Percentiles rank a stretch among this genome's conserved stretches.
phyloP scores from a whole-genome alignment of 495 filamentous ascomycete genomes.

The Cudoniella acicularis region DNA sequence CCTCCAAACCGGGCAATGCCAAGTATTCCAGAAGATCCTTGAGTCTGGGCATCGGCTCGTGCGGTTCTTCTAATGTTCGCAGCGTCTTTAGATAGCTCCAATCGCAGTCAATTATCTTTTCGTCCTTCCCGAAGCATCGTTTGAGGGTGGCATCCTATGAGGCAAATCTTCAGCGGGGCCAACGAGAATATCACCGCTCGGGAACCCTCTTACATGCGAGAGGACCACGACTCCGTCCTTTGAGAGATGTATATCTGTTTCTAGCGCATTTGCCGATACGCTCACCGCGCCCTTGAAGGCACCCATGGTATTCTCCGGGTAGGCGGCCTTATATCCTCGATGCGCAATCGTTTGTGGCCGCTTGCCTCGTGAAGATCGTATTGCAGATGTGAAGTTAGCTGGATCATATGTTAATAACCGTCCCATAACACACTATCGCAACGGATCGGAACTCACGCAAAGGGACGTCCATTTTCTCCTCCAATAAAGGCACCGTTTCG shows the following conservation, averaged over 20 bases:
- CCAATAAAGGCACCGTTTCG: conserved; percentile 10
- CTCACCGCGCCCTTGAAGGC: conserved; percentile 71
- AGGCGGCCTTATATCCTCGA: conserved; percentile 74
- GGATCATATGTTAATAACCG: background rate
- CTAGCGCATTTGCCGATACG: conserved; percentile 74
- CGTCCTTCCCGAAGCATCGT: conserved; percentile 70
- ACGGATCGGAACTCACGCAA: no score
- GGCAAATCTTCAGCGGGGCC: no score
- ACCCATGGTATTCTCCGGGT: conserved; percentile 81
- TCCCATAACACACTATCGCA: no score
- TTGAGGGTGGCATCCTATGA: conserved; percentile 68
- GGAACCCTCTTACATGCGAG: conserved; percentile 60
- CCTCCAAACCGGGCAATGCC: conserved; percentile 49
- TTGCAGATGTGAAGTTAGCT: conserved; percentile 22
- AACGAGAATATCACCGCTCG: no score
- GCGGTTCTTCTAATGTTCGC: conserved; percentile 62
- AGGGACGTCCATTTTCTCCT: conserved; percentile 10
- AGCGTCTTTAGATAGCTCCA: conserved; percentile 68
- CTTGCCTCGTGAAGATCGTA: conserved; percentile 16
- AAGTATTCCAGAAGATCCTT: conserved; percentile 73
- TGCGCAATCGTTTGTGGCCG: conserved; percentile 80
- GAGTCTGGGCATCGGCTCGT: conserved; percentile 68
- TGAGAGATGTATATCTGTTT: conserved; percentile 83
- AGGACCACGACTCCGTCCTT: conserved; percentile 82
- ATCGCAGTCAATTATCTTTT: conserved; percentile 69